phyloP scores from a whole-genome alignment of 148 eudicot genomes.

The Cornus florida region DNA sequence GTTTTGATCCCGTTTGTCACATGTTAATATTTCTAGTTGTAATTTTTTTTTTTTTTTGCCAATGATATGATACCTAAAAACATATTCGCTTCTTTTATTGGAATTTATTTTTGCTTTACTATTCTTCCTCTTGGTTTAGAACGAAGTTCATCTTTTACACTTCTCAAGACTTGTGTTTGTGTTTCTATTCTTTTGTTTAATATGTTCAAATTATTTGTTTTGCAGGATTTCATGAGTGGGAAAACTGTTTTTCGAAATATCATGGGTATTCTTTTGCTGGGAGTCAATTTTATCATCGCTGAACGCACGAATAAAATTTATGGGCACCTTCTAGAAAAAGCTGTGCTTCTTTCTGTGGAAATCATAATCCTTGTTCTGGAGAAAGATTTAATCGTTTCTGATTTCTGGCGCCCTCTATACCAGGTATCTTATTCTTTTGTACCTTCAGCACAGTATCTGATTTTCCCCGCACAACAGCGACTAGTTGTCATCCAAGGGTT shows the following conservation, averaged over 20 bases:
- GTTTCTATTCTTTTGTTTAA: neutral
- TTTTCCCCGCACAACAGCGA: neutral
- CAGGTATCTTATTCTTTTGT: slow-evolving; percentile 48
- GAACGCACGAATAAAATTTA: slow-evolving; percentile 78
- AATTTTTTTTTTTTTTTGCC: too few species aligned
- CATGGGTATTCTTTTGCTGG: slow-evolving; percentile 82
- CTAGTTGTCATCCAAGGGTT: neutral
- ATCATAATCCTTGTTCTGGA: slow-evolving; percentile 73
- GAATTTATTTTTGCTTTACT: neutral
- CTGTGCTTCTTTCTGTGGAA: slow-evolving; percentile 78
- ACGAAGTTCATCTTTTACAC: neutral
- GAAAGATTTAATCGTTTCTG: slow-evolving; percentile 76
- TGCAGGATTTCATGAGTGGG: slow-evolving; percentile 99
- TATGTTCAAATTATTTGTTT: neutral
- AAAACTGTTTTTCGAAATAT: slow-evolving; percentile 84
- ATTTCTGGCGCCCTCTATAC: slow-evolving; percentile 93
- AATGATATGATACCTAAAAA: too few species aligned
- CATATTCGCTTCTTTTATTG: neutral
- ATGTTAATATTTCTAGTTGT: too few species aligned
- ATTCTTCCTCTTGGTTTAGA: neutral
- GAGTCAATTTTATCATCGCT: slow-evolving; percentile 68
- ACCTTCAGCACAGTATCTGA: neutral
- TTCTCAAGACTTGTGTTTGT: neutral
- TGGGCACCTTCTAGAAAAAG: slow-evolving; percentile 81
- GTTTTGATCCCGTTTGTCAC: too few species aligned